Conservation (phyloP, 2,329 filamentous ascomycete genomes). For the Aspergillus sergii region DNA sequence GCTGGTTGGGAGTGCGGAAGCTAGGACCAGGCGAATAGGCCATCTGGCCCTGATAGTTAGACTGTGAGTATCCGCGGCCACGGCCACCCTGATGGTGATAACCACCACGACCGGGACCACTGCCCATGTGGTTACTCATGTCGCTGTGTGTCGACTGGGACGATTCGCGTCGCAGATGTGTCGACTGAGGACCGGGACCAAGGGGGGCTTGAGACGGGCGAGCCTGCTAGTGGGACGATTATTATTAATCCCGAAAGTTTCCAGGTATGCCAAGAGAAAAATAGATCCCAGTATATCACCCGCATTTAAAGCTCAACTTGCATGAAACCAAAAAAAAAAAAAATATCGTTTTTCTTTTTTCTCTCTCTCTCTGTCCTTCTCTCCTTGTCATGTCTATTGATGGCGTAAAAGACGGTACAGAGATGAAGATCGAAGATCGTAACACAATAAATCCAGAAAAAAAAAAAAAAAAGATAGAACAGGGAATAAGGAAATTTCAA, state of each 20-base stretch:
- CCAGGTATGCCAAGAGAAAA: slow-evolving; percentile 19
- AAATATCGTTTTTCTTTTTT: slow-evolving; percentile 1
- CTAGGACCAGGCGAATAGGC: slow-evolving; percentile 57
- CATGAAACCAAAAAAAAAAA: not conserved
- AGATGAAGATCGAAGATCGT: not conserved
- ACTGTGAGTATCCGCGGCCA: slow-evolving; percentile 59
- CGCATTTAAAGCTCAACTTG: not conserved
- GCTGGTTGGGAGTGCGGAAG: slow-evolving; percentile 56
- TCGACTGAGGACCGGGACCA: slow-evolving; percentile 65
- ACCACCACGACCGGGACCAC: slow-evolving; percentile 57
- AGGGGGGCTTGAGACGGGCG: slow-evolving; percentile 67
- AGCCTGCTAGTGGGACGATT: slow-evolving; percentile 54
- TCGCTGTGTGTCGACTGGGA: slow-evolving; percentile 80
- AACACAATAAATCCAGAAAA: not conserved
- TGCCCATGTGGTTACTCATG: slow-evolving; percentile 60
- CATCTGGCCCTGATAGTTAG: slow-evolving; percentile 55
- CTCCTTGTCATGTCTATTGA: not conserved
- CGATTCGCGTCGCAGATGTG: slow-evolving; percentile 83
- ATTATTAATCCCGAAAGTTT: slow-evolving; percentile 21
- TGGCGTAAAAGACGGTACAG: not conserved
- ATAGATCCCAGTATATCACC: not conserved
- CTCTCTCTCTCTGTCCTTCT: not conserved
- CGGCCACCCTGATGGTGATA: slow-evolving; percentile 57
- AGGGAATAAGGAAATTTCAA: not conserved
- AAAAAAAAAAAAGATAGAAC: not conserved